Base-by-base conservation (phyloP, 352 stramenopile species). In the Pythium oligandrum region DNA sequence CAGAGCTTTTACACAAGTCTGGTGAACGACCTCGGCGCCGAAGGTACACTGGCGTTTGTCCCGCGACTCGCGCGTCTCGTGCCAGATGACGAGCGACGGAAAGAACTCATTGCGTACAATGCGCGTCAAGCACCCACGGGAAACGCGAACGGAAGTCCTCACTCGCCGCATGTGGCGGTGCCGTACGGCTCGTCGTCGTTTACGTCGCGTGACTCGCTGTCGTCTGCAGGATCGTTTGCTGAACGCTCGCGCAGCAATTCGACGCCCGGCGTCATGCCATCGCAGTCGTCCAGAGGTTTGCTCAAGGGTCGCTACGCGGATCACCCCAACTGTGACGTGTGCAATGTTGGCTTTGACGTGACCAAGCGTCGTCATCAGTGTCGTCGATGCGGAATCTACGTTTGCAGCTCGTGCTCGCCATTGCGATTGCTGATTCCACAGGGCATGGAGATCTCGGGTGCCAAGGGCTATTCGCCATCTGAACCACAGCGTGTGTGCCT, bases 261-360 rank as follows among this genome's bases (percentile, higher is more conserved):
- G 0, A 26, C 17, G 17, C 17, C 17, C 17, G 17, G 17, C 17
- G 17, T 26, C 17, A 26, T 26, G 17, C 17, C 17, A 26, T 26
- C 17, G 17, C 17, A 26, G 17, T 35, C 49, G n/a, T 52, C 43
- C 43, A 85, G 82, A 42, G 78, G 78, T 1, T 51, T 89, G 0
- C 37, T 89, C 9, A 85, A 81, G 30, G 80, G 80, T n/a, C 73
- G 78, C 60, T 89, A 89, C 57, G 59, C 66, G 6, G 68, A 84
- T 51, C 75, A 89, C 40, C 78, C 78, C 2, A 83, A 80, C 48
- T 87, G 75, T 66, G 75, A 87, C 44, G 64, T 87, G 35, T 89
- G 78, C 64, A 51, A 46, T n/a, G 48, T 75, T n/a, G 38, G 37
- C 8, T 89, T 89, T 38, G 78, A 89, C 39, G 61, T 89, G 42